Conservation (phyloP, 495 filamentous ascomycete genomes). For the Bathelium albidoporum region DNA sequence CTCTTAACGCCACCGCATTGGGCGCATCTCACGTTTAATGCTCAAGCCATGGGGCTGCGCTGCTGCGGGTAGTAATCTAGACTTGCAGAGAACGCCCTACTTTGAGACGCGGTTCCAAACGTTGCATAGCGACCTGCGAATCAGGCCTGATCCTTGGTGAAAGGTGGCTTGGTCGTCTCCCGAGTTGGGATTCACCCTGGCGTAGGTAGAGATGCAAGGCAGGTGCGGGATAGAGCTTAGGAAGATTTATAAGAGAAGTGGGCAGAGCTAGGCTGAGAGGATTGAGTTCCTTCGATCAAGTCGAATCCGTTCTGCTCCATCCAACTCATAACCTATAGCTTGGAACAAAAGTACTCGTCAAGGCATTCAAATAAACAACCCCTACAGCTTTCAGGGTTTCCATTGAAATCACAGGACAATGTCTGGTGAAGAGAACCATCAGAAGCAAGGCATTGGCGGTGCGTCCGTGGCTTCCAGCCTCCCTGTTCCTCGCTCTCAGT, state of each 20-base stretch:
- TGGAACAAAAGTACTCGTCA: not conserved
- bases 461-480: not conserved
- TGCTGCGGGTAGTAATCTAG: not conserved
- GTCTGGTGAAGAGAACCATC: not conserved
- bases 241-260: not conserved
- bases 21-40: too few species aligned
- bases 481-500: not conserved
- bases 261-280: not conserved
- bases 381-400: not conserved
- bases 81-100: not conserved
- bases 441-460: conserved; percentile 1
- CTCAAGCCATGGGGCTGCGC: not conserved
- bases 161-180: not conserved
- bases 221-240: not conserved
- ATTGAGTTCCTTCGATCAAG: not conserved
- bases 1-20: not conserved
- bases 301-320: not conserved
- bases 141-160: not conserved
- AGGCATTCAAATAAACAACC: not conserved
- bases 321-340: too few species aligned
- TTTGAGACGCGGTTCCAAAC: not conserved
- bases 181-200: not conserved
- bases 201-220: not conserved
- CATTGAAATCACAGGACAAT: not conserved
- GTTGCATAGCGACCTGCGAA: not conserved